These are phyloP conservation scores for Teunomyces panamensis DNA, from an alignment of 805 yeast species.

Conservation along the genomic window DNA sequence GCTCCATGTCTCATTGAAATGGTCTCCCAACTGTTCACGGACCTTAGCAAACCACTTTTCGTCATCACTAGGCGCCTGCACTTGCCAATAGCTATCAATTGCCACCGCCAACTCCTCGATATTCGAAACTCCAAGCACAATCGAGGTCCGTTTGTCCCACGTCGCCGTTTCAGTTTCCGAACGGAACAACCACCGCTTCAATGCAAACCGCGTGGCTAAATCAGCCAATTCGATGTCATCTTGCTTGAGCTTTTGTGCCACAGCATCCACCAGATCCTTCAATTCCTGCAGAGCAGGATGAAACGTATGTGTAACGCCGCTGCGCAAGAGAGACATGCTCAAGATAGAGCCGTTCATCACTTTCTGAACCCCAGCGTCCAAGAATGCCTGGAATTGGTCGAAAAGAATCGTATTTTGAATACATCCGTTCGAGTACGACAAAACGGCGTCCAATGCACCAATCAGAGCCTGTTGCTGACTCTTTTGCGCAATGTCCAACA, in stretches of 20 bases:
- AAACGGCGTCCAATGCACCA: slow-evolving; percentile 68
- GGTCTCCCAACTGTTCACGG: slow-evolving; percentile 46
- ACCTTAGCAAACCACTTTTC: slow-evolving; percentile 40
- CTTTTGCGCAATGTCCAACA: slow-evolving; percentile 50
- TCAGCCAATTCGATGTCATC: slow-evolving; percentile 70
- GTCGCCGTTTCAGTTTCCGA: slow-evolving; percentile 10
- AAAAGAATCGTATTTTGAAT: slow-evolving; percentile 65
- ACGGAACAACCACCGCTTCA: slow-evolving; percentile 52
- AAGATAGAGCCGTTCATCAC: slow-evolving; percentile 83
- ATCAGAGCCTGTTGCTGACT: slow-evolving; percentile 38
- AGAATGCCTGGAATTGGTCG: slow-evolving; percentile 47
- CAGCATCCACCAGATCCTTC: slow-evolving; percentile 47
- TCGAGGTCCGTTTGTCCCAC: slow-evolving; percentile 39
- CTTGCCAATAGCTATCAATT: slow-evolving; percentile 51
- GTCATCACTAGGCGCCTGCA: slow-evolving; percentile 37
- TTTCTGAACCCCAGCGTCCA: slow-evolving; percentile 53
- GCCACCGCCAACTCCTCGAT: slow-evolving; percentile 65
- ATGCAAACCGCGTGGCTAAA: slow-evolving; percentile 73
- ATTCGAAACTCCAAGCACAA: slow-evolving; percentile 76
- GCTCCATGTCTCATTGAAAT: slow-evolving; percentile 65
- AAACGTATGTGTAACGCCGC: slow-evolving; percentile 64
- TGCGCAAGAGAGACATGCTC: slow-evolving; percentile 80
- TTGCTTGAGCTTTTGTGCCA: slow-evolving; percentile 38
- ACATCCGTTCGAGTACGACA: slow-evolving; percentile 80
- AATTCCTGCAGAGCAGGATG: slow-evolving; percentile 75